Evolutionary conservation across 345 rosid species (phyloP).

Genomic region (Kernera saxatilis): DNA sequence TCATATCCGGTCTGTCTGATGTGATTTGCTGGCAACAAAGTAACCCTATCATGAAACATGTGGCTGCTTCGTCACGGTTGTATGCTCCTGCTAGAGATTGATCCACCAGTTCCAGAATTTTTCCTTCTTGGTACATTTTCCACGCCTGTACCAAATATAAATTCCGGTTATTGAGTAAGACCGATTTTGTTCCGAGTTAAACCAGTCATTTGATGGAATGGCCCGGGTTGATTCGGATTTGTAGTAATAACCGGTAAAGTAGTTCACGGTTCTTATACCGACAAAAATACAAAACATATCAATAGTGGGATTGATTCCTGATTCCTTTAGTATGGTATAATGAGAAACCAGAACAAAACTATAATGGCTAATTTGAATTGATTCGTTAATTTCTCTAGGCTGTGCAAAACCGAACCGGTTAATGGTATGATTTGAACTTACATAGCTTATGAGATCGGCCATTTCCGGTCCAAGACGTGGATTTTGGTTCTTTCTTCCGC

Average conservation of each 20-base stretch:
- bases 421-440: constrained; percentile 39
- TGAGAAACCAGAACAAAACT: background rate
- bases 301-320: too few species aligned
- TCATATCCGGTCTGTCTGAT: constrained; percentile 75
- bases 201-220: background rate
- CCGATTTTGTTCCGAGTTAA: background rate
- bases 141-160: constrained; percentile 48
- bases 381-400: background rate
- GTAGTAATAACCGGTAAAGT: background rate
- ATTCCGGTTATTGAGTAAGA: background rate
- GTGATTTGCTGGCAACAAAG: constrained; percentile 70
- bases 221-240: background rate
- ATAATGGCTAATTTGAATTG: background rate
- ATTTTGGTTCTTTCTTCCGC: constrained; percentile 80
- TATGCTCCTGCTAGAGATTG: constrained; percentile 43
- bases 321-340: too few species aligned
- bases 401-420: background rate
- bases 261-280: background rate
- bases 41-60: constrained; percentile 74
- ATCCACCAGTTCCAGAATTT: constrained; percentile 61
- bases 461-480: constrained; percentile 41
- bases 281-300: background rate
- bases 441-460: constrained; percentile 69
- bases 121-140: constrained; percentile 52
- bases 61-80: constrained; percentile 66